Percentiles rank a stretch among this genome's conserved stretches.
Conservation (phyloP, 75 land plant genomes). For the Selaginella tamariscina region DNA sequence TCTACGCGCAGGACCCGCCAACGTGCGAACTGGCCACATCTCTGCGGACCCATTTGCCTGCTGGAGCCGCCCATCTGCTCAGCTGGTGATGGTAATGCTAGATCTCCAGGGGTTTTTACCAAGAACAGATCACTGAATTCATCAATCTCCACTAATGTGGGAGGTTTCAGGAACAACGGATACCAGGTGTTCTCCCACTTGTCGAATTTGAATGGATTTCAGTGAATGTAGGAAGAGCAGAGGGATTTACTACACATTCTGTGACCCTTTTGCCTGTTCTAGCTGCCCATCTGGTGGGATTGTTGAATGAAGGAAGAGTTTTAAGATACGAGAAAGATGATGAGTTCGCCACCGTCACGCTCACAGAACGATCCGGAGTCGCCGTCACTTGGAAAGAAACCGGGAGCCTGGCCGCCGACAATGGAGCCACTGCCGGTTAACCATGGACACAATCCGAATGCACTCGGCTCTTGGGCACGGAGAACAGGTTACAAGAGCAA, state of each 20-base stretch:
- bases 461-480: not conserved
- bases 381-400: not conserved
- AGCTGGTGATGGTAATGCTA: no score
- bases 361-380: not conserved
- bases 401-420: not conserved
- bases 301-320: not conserved
- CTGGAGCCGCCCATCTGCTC: not conserved
- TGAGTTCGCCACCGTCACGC: not conserved
- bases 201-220: no score
- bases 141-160: not conserved
- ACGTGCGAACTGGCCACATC: not conserved
- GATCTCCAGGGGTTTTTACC: no score
- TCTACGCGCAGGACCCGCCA: no score
- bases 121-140: not conserved
- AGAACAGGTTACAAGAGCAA: not conserved
- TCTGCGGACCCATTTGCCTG: not conserved
- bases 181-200: no score
- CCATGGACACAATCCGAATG: not conserved
- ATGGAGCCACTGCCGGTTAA: not conserved
- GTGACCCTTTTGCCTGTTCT: no score
- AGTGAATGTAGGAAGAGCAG: no score
- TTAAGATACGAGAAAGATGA: not conserved
- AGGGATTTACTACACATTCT: no score
- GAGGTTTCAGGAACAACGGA: not conserved
- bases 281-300: not conserved